Evolutionary conservation across 768 basidiomycete genomes (phyloP), one percentile per base, ranked within the genome.

Genomic region (Suillus fuscotomentosus): DNA sequence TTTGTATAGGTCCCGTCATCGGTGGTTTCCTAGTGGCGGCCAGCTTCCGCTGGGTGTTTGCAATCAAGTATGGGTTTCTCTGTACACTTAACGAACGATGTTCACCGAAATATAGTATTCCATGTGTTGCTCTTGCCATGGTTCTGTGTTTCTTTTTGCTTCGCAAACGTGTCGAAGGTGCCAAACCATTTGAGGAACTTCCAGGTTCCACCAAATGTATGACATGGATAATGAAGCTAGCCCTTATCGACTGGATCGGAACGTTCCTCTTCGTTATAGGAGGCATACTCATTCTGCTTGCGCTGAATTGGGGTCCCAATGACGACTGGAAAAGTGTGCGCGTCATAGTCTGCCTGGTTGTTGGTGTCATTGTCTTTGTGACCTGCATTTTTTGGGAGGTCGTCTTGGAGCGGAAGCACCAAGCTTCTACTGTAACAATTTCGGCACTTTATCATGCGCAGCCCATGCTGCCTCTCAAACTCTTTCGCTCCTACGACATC

Each of bases 41-140:
- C 9, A 80, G 71, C 59, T 85, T 82, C 70, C 78, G 84, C 24
- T 86, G 83, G 84, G 79, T 85, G 17, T 86, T 85, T 64, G 84
- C 78, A 3, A 84, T 86, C 74, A 86, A 86, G 82, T 82, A 55
- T 65, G 82, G 63, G 3, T 41, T n/a, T 36, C 8, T 3, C 9
- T 0, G 39, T 36, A 27, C 17, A 17, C 7, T 7, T n/a, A 31
- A 27, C 20, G 10, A 13, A 50, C 22, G 9, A 41, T 62, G 6
- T 2, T 65, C 1, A n/a, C 47, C 2, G 22, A 55, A 36, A 68
- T 64, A 48, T 60, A 84, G 83, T 64, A 70, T 85, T 14, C 84
- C 84, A 1, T 75, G 73, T 59, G 72, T 68, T 8, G 74, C 67
- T 7, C 60, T 78, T 1, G 77, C 75, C 1, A 81, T 80, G 69